These are phyloP conservation scores for Juncus inflexus DNA, from an alignment of 176 grass and related monocot genomes.

Conservation along the genomic window DNA sequence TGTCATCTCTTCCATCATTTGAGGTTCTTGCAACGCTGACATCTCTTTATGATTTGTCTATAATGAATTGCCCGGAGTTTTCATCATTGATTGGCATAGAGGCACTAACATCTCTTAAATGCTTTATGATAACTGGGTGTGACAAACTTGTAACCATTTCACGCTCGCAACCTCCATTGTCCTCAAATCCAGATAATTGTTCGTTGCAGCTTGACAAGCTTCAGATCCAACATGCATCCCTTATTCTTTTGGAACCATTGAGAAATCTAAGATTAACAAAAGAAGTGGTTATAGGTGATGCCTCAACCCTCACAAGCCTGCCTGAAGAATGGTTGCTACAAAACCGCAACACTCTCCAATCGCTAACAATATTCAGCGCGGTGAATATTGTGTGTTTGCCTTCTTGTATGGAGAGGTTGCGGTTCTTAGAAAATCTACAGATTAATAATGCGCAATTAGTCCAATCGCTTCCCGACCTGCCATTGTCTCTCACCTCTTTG, in stretches of 20 bases:
- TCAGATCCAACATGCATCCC: conserved; percentile 6
- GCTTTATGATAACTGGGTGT: conserved; percentile 24
- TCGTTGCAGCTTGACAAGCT: not conserved
- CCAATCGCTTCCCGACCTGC: not conserved
- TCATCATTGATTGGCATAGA: conserved; percentile 30
- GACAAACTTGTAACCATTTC: not conserved
- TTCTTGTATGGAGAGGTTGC: not conserved
- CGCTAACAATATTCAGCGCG: not conserved
- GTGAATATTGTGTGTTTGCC: not conserved
- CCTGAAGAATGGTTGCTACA: conserved; percentile 5
- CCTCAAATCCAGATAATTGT: not conserved
- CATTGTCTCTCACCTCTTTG: conserved; percentile 3
- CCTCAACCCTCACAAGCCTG: not conserved
- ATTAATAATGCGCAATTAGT: conserved; percentile 1
- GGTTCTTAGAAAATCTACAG: not conserved
- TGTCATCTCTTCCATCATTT: conserved; percentile 22
- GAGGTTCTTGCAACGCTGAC: conserved; percentile 16
- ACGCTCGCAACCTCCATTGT: not conserved
- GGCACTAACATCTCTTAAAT: conserved; percentile 11
- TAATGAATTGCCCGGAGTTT: conserved; percentile 12
- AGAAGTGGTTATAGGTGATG: conserved; percentile 17
- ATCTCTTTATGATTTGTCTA: conserved; percentile 3
- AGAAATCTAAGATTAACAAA: conserved; percentile 10
- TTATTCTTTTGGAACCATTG: conserved; percentile 10
- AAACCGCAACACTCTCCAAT: not conserved